Base-by-base conservation (phyloP, 257 asterid species). In the Plectranthus barbatus region DNA sequence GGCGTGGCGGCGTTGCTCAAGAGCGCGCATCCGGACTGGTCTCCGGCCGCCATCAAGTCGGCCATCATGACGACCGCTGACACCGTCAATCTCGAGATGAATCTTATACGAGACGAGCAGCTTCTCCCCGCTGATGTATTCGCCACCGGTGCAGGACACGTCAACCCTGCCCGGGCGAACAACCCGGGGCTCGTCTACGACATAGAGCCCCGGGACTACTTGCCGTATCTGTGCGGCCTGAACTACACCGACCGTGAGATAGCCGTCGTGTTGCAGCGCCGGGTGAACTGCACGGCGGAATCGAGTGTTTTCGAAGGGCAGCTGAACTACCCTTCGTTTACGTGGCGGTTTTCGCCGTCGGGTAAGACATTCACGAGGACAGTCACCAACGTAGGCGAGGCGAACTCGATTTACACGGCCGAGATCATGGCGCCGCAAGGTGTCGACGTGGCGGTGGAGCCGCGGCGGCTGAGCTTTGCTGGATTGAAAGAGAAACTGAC, bases 341-440 rank as follows among this genome's bases (percentile, higher is more conserved):
- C 12, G 9, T 39, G 3, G 0, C 44, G 40, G n/a, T 9, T 10
- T 10, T 10, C n/a, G 4, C 6, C n/a, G 13, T 9, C 44, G 9
- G 2, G 4, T 7, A n/a, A 39, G 44, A 11, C n/a, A 9, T 39
- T 9, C 44, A 39, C 44, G 44, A 39, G 44, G 44, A 39, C 44
- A 3, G 84, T 76, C 23, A 80, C 76, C 2, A 80, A 80, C 8
- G 82, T 80, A 5, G 82, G 76, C 1, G 72, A 70, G 15, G 76
- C 80, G 8, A 41, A 61, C 0, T 67, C 80, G 18, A 42, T n/a
- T 5, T 79, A 73, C 20, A 0, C 1, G 7, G 76, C 55, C 8
- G 18, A n/a, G 51, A 21, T 71, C 3, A 64, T 46, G 21, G 41
- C 17, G 9, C 48, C 67, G 18, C 60, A 26, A 10, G 64, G 74